Evolutionary conservation across 768 basidiomycete genomes (phyloP).

Genomic region (Rhodotorula toruloides): DNA sequence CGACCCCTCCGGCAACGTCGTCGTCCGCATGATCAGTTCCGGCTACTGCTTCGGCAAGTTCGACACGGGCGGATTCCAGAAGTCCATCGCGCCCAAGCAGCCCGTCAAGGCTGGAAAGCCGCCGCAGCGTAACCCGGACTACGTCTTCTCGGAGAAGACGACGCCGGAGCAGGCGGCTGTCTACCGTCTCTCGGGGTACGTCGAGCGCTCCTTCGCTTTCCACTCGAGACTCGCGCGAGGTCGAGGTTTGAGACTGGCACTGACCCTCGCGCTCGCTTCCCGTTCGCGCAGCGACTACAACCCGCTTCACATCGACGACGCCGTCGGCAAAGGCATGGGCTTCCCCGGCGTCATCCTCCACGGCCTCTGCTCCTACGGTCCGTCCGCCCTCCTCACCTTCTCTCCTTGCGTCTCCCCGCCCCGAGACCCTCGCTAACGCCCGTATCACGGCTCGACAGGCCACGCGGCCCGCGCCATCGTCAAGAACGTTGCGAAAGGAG

Average conservation of each 20-base stretch:
- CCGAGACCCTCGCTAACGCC: not conserved
- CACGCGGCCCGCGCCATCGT: slow-evolving; percentile 74
- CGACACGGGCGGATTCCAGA: slow-evolving; percentile 61
- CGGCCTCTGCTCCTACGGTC: slow-evolving; percentile 64
- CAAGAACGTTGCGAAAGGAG: slow-evolving; percentile 58
- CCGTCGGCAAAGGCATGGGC: slow-evolving; percentile 63
- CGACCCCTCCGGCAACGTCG: slow-evolving; percentile 58
- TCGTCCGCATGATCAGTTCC: slow-evolving; percentile 63
- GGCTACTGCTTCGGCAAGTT: slow-evolving; percentile 64
- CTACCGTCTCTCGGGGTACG: slow-evolving; percentile 63
- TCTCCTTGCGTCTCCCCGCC: too few relatives aligned
- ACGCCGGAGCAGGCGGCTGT: slow-evolving; percentile 60
- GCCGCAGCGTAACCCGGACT: slow-evolving; percentile 56
- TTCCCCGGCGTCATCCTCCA: slow-evolving; percentile 83
- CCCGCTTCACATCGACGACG: slow-evolving; percentile 70
- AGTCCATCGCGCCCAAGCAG: slow-evolving; percentile 59
- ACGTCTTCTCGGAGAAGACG: slow-evolving; percentile 60
- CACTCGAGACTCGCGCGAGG: too few relatives aligned
- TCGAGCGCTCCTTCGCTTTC: not conserved
- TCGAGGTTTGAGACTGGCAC: too few relatives aligned
- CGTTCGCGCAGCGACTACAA: slow-evolving; percentile 56
- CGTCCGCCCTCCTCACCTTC: slow-evolving; percentile 47
- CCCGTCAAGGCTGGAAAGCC: slow-evolving; percentile 59
- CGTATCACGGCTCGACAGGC: not conserved
- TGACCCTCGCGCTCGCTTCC: too few relatives aligned